These are phyloP conservation scores for Colletotrichum gloeosporioides DNA, from an alignment of 2,329 filamentous ascomycete species.

Conservation along the genomic window DNA sequence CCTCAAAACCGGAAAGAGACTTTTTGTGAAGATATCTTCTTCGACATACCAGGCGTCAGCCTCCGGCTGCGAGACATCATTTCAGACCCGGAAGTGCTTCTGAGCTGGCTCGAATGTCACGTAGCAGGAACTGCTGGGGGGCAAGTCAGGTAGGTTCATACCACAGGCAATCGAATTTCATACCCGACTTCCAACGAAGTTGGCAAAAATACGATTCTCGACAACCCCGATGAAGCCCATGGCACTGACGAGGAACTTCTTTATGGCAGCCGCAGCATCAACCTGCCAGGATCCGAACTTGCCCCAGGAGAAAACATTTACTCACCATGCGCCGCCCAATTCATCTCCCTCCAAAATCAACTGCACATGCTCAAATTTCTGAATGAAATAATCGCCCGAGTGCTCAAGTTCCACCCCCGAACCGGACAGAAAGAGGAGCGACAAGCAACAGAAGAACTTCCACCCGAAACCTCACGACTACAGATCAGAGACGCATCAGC, in stretches of 20 bases:
- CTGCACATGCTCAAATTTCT: not conserved
- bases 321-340: not conserved
- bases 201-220: not conserved
- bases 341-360: not conserved
- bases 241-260: not conserved
- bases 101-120: not conserved
- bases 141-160: not conserved
- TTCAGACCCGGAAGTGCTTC: not conserved
- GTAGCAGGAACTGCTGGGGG: not conserved
- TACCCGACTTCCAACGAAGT: not conserved
- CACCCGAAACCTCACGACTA: not conserved
- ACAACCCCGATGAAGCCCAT: not conserved
- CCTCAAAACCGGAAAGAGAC: not conserved
- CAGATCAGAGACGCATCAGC: not conserved
- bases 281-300: not conserved
- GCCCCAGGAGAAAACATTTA: not conserved
- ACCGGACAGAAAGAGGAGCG: not conserved
- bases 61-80: not conserved
- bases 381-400: not conserved
- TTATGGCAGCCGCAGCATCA: not conserved
- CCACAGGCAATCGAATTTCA: not conserved
- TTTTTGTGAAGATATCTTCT: not conserved
- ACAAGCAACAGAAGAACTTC: not conserved
- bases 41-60: not conserved
- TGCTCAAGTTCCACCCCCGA: not conserved